Evolutionary conservation across 352 stramenopile genomes (phyloP).

Genomic region (Globisporangium barbulae): DNA sequence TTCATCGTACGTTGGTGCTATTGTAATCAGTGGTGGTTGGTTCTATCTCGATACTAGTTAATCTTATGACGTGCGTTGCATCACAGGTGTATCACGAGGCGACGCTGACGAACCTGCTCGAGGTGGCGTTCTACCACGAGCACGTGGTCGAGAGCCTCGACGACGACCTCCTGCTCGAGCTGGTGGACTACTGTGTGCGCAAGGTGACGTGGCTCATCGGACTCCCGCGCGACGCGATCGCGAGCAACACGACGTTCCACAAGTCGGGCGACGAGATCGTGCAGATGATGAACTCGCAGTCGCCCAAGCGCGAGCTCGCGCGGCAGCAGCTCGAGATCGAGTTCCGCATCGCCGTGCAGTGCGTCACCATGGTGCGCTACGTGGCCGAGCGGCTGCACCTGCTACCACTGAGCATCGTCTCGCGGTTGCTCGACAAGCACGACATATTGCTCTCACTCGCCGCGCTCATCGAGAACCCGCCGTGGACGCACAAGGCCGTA

Average conservation of each 20-base stretch:
- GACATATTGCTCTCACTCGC: slow-evolving; percentile 92
- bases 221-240: slow-evolving; percentile 56
- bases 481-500: slow-evolving; percentile 89
- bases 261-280: slow-evolving; percentile 66
- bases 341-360: slow-evolving; percentile 82
- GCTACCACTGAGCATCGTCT: slow-evolving; percentile 86
- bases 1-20: slow-evolving; percentile 62
- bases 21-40: too few relatives aligned
- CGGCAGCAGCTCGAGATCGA: slow-evolving; percentile 84
- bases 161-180: slow-evolving; percentile 89
- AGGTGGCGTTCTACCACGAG: slow-evolving; percentile 89
- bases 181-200: slow-evolving; percentile 92
- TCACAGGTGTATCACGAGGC: slow-evolving; percentile 86
- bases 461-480: slow-evolving; percentile 93
- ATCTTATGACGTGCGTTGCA: not conserved
- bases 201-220: slow-evolving; percentile 86
- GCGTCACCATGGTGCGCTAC: slow-evolving; percentile 88
- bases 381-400: slow-evolving; percentile 87
- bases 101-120: slow-evolving; percentile 85
- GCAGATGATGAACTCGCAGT: slow-evolving; percentile 61
- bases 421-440: slow-evolving; percentile 94
- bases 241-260: slow-evolving; percentile 60
- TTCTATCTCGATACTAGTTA: not conserved
- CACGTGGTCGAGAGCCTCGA: slow-evolving; percentile 84
- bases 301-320: slow-evolving; percentile 49